Evolutionary conservation across 805 yeast genomes (phyloP).

Genomic region (Sugiyamaella chiloensis): DNA sequence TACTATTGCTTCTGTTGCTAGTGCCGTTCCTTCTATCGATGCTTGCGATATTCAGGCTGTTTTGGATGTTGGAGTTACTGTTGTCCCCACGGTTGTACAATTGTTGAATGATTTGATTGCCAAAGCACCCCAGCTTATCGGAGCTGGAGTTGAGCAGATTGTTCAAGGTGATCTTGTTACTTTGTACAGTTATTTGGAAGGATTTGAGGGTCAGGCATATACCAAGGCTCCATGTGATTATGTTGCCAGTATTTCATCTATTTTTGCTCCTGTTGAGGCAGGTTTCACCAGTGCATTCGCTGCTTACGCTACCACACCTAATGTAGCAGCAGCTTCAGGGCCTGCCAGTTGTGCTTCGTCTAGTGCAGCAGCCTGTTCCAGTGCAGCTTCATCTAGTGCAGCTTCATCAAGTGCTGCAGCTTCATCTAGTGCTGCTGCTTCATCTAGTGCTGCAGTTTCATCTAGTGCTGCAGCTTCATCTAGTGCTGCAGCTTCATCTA

Average conservation of each 20-base stretch:
- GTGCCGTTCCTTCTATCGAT: constrained; percentile 13
- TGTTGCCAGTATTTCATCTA: constrained; percentile 16
- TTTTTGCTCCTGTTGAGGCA: constrained; percentile 12
- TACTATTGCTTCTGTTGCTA: constrained; percentile 13
- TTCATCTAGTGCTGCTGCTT: constrained; percentile 7
- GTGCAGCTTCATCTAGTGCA: constrained; percentile 1
- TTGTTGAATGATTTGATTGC: constrained; percentile 23
- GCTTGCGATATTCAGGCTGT: constrained; percentile 11
- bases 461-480: constrained; percentile 8
- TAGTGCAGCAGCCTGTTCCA: not conserved
- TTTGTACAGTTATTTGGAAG: constrained; percentile 22
- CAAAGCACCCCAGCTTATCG: constrained; percentile 27
- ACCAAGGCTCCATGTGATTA: constrained; percentile 19
- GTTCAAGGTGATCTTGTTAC: constrained; percentile 25
- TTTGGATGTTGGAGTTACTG: not conserved
- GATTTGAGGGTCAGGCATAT: constrained; percentile 20
- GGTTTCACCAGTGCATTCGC: constrained; percentile 4
- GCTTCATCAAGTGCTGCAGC: constrained; percentile 7
- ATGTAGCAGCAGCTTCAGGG: not conserved
- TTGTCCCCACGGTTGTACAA: constrained; percentile 10
- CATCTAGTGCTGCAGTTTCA: constrained; percentile 5
- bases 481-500: constrained; percentile 12
- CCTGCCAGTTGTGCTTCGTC: constrained; percentile 5
- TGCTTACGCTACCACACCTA: not conserved
- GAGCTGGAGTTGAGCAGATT: constrained; percentile 24